These are phyloP conservation scores for Mollisiaceae sp. DNA, from an alignment of 2,329 filamentous ascomycete genomes.

Conservation along the genomic window DNA sequence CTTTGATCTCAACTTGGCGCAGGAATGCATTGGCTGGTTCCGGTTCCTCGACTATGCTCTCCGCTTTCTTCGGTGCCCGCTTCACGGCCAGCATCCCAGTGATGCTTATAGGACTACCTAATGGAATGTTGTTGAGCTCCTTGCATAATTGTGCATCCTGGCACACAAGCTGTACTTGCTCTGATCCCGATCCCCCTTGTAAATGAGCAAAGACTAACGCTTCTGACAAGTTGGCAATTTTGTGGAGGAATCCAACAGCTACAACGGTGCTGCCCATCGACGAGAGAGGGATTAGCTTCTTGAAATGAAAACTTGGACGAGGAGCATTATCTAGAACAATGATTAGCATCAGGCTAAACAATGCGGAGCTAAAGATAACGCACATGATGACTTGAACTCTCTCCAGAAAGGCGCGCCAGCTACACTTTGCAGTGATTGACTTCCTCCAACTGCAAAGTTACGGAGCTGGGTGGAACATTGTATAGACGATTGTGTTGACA, in stretches of 20 bases:
- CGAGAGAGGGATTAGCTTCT: slow-evolving; percentile 13
- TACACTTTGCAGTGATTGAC: not conserved
- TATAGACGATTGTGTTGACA: not conserved
- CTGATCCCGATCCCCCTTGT: slow-evolving; percentile 45
- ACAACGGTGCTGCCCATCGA: slow-evolving; percentile 50
- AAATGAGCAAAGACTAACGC: slow-evolving; percentile 72
- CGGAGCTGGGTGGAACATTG: slow-evolving; percentile 27
- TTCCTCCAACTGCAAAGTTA: slow-evolving; percentile 15
- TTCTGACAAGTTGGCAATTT: slow-evolving; percentile 69
- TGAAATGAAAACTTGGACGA: slow-evolving; percentile 23
- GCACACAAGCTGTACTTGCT: slow-evolving; percentile 44
- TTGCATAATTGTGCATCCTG: slow-evolving; percentile 43
- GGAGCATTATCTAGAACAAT: slow-evolving; percentile 25
- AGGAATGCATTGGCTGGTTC: not conserved
- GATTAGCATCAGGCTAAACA: slow-evolving; percentile 14
- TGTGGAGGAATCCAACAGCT: slow-evolving; percentile 75
- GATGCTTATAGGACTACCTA: slow-evolving; percentile 59
- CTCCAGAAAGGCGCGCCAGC: slow-evolving; percentile 31
- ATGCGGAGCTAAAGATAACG: slow-evolving; percentile 12
- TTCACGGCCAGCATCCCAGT: slow-evolving; percentile 44
- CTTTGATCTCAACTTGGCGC: slow-evolving; percentile 58
- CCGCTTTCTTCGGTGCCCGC: slow-evolving; percentile 30
- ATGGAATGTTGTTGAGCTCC: slow-evolving; percentile 52
- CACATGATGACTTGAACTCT: slow-evolving; percentile 38
- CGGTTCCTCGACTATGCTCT: slow-evolving; percentile 18